phyloP scores from a whole-genome alignment of 2,329 filamentous ascomycete species.

The Epichloe typhina region DNA sequence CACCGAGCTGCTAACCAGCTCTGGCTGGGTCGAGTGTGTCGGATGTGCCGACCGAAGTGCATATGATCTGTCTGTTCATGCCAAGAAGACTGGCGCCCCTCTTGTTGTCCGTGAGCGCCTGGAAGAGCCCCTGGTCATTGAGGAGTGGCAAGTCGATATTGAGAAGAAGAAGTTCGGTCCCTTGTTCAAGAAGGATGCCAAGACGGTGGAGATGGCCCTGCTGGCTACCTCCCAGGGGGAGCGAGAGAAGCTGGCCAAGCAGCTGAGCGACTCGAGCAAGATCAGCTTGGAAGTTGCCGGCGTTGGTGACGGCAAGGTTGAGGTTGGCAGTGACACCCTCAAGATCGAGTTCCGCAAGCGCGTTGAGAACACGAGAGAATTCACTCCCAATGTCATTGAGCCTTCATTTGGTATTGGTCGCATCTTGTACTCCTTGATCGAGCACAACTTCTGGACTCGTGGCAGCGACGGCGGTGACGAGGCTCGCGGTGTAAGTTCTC shows the following conservation, averaged over 20 bases:
- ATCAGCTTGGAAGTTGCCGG: conserved; percentile 62
- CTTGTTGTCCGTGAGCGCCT: conserved; percentile 75
- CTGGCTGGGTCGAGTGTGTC: conserved; percentile 97
- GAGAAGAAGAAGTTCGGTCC: conserved; percentile 96
- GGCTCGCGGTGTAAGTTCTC: conserved; percentile 63
- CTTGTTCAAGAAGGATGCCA: conserved; percentile 88
- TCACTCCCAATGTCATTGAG: conserved; percentile 91
- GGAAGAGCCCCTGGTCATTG: conserved; percentile 62
- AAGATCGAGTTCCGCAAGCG: conserved; percentile 73
- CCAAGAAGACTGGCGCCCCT: conserved; percentile 79
- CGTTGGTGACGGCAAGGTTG: conserved; percentile 57
- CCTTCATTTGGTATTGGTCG: conserved; percentile 95
- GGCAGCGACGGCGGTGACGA: conserved; percentile 48
- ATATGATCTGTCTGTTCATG: conserved; percentile 85
- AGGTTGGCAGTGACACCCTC: conserved; percentile 67
- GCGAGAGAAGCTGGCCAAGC: conserved; percentile 64
- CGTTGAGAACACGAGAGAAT: conserved; percentile 75
- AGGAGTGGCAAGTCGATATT: conserved; percentile 79
- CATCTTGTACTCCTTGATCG: conserved; percentile 84
- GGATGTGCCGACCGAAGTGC: conserved; percentile 92
- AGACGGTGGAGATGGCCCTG: conserved; percentile 69
- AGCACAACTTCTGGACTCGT: conserved; percentile 92
- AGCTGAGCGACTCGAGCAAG: conserved; percentile 60
- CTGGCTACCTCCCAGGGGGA: conserved; percentile 65
- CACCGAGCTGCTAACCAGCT: conserved; percentile 79